Conservation (phyloP, 805 yeast species). For the Pichia phayaonensis region DNA sequence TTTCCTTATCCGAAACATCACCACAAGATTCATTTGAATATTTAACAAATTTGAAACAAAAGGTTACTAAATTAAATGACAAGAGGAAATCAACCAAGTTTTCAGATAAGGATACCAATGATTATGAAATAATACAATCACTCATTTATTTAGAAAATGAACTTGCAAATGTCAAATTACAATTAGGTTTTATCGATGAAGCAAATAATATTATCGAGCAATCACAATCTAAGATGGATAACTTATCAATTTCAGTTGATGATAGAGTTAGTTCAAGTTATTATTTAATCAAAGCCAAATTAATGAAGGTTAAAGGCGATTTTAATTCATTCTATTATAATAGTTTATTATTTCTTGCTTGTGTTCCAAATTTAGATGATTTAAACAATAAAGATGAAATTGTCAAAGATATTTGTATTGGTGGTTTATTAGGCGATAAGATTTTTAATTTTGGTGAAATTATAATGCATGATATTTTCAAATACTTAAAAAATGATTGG, state of each 20-base stretch:
- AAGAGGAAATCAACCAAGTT: conserved; percentile 21
- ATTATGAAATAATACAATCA: conserved; percentile 39
- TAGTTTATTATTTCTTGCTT: conserved; percentile 74
- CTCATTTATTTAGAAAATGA: conserved; percentile 55
- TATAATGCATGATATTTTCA: conserved; percentile 78
- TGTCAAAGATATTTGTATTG: conserved; percentile 71
- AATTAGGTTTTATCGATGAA: conserved; percentile 42
- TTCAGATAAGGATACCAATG: conserved; percentile 26
- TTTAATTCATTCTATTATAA: conserved; percentile 77
- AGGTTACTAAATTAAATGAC: conserved; percentile 37
- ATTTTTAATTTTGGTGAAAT: conserved; percentile 95
- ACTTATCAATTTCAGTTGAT: conserved; percentile 43
- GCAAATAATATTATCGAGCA: conserved; percentile 64
- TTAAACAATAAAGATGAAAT: conserved; percentile 31
- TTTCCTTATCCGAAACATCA: conserved; percentile 37
- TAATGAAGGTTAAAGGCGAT: conserved; percentile 66
- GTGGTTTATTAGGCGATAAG: conserved; percentile 85
- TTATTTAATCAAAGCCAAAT: conserved; percentile 72
- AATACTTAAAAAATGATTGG: conserved; percentile 47
- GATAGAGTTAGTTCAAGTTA: conserved; percentile 71
- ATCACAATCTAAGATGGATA: conserved; percentile 50
- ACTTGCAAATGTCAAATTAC: conserved; percentile 63
- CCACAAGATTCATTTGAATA: conserved; percentile 44
- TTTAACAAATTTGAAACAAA: conserved; percentile 35
- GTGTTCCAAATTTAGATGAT: conserved; percentile 43